Percentiles rank a stretch among this genome's conserved stretches.
Evolutionary conservation across 352 stramenopile genomes (phyloP).

Genomic region (Blastocystis sp.): DNA sequence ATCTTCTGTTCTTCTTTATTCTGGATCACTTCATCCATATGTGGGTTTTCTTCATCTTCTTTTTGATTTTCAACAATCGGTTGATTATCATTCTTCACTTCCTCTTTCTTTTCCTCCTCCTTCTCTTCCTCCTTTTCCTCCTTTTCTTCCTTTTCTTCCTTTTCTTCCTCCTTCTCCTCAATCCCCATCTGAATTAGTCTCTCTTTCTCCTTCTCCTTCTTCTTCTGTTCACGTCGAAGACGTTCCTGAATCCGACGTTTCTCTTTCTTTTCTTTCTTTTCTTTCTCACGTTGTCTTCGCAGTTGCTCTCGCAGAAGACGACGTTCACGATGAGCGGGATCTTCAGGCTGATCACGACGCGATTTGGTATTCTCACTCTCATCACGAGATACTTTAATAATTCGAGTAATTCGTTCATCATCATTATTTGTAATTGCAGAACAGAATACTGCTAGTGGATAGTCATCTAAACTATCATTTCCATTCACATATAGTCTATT

Average conservation of each 20-base stretch:
- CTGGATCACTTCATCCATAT: no score
- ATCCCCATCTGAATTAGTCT: neutral
- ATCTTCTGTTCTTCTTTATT: no score
- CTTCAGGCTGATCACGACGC: neutral
- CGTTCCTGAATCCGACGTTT: neutral
- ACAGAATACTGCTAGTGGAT: conserved; percentile 23
- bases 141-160: neutral
- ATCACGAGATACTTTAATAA: neutral
- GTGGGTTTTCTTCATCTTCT: no score
- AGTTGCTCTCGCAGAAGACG: neutral
- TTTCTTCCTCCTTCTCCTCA: neutral
- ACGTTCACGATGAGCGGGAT: neutral
- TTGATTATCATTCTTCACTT: conserved; percentile 67
- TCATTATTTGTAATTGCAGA: neutral
- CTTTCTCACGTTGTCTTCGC: neutral
- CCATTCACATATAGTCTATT: neutral
- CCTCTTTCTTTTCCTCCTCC: conserved; percentile 18
- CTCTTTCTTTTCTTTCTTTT: neutral
- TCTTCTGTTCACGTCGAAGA: neutral
- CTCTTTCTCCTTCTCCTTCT: neutral
- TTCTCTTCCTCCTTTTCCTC: neutral
- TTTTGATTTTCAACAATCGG: no score
- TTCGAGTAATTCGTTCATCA: neutral
- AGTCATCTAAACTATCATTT: neutral
- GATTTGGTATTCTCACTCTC: neutral